Evolutionary conservation across 73 alveolate species (phyloP).

Genomic region (Paramecium sexaurelia): DNA sequence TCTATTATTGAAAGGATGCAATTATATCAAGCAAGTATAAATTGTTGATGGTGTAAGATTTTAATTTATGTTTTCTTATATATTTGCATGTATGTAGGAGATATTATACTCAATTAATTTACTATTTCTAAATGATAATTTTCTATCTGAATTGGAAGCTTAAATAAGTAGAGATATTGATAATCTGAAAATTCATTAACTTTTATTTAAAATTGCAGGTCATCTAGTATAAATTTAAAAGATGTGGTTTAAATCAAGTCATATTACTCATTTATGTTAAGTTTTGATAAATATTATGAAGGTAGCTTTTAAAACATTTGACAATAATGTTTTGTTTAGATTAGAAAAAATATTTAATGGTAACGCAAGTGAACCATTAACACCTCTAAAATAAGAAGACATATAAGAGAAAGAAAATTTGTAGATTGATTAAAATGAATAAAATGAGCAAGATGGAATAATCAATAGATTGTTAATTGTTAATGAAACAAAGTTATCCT

Average conservation of each 20-base stretch:
- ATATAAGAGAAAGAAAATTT: not conserved
- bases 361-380: not conserved
- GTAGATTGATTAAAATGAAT: not conserved
- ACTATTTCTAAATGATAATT: slow-evolving; percentile 6
- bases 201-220: slow-evolving; percentile 35
- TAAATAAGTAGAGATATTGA: not conserved
- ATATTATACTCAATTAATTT: slow-evolving; percentile 27
- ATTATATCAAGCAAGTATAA: slow-evolving; percentile 25
- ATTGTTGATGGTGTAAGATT: slow-evolving; percentile 55
- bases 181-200: not conserved
- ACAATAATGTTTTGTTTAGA: not conserved
- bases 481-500: not conserved
- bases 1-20: not conserved
- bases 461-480: not conserved
- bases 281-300: slow-evolving; percentile 7
- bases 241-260: slow-evolving; percentile 39
- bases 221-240: not conserved
- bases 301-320: not conserved
- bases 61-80: slow-evolving; percentile 29
- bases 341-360: slow-evolving; percentile 6
- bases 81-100: slow-evolving; percentile 50
- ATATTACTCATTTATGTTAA: slow-evolving; percentile 4
- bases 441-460: not conserved
- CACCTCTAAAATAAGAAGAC: not conserved
- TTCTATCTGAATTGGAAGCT: not conserved